Percentiles rank a stretch among this genome's conserved stretches.
Conservation (phyloP, 257 asterid genomes). For the Solanum clarkiae region DNA sequence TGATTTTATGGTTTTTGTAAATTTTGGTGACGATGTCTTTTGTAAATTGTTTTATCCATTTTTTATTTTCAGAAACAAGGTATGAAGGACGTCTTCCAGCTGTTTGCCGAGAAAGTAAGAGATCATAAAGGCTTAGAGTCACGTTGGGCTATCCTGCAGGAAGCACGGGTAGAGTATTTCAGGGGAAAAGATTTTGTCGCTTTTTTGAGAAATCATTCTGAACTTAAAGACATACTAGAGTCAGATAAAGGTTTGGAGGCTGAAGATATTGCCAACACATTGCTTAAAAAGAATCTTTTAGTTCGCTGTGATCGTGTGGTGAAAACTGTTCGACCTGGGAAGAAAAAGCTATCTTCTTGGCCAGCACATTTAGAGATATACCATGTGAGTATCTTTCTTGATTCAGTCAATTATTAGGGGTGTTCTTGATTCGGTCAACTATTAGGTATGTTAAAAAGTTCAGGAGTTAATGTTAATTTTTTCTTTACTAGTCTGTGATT, state of each 20-base stretch:
- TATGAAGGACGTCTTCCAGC: constrained; percentile 62
- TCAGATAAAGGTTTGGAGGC: constrained; percentile 56
- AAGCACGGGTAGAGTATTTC: constrained; percentile 92
- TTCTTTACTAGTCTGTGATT: background rate
- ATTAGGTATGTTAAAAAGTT: background rate
- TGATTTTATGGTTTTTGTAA: background rate
- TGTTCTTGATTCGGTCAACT: background rate
- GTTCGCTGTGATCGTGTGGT: constrained; percentile 97
- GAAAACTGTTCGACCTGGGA: constrained; percentile 93
- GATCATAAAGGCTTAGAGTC: constrained; percentile 91
- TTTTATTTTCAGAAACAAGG: constrained; percentile 67
- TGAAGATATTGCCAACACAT: constrained; percentile 68
- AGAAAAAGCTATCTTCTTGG: constrained; percentile 90
- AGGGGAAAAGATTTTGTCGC: constrained; percentile 85
- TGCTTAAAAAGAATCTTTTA: constrained; percentile 72
- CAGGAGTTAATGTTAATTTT: background rate
- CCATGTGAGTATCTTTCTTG: constrained; percentile 41
- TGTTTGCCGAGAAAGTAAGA: constrained; percentile 91
- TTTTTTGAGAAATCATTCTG: constrained; percentile 72
- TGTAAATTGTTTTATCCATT: background rate
- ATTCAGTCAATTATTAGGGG: background rate
- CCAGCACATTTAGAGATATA: constrained; percentile 94
- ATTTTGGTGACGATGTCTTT: background rate
- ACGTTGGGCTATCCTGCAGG: constrained; percentile 98
- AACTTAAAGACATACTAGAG: constrained; percentile 66